Conservation (phyloP, 345 rosid genomes). For the Limnanthes douglasii region DNA sequence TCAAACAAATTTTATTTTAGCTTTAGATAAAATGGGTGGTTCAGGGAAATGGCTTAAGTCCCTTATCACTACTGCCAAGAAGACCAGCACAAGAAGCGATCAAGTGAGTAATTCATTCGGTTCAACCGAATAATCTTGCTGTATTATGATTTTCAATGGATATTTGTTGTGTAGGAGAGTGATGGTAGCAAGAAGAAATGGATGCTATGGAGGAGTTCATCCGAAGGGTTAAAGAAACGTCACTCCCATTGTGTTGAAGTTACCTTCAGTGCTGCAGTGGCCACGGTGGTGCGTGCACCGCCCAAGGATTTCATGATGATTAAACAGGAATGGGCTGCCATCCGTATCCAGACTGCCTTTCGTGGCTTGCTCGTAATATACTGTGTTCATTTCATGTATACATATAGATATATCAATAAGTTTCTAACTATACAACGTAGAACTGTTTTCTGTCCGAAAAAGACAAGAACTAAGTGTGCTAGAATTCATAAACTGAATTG, state of each 20-base stretch:
- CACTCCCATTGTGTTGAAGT: slow-evolving; percentile 22
- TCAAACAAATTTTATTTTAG: no score
- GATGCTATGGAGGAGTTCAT: slow-evolving; percentile 22
- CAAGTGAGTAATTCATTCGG: slow-evolving; percentile 3
- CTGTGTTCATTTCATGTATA: background rate
- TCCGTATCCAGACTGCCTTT: slow-evolving; percentile 77
- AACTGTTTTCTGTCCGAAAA: background rate
- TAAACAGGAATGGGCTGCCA: slow-evolving; percentile 77
- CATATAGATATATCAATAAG: background rate
- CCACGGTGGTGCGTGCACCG: slow-evolving; percentile 59
- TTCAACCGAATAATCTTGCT: background rate
- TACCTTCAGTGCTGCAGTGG: slow-evolving; percentile 49
- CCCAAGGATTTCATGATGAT: slow-evolving; percentile 49
- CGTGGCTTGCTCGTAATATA: slow-evolving; percentile 57
- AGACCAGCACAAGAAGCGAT: slow-evolving; percentile 8
- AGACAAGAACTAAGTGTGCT: background rate
- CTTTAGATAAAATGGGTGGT: slow-evolving; percentile 22
- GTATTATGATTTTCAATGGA: background rate
- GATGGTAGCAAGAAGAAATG: slow-evolving; percentile 20
- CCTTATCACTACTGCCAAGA: slow-evolving; percentile 7
- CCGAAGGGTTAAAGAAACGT: slow-evolving; percentile 12
- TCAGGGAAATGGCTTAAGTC: slow-evolving; percentile 19
- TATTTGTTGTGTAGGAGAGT: slow-evolving; percentile 9
- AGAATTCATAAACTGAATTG: background rate
- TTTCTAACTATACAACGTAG: no score